phyloP scores from a whole-genome alignment of 202 grass and related monocot species.

The Setaria viridis region DNA sequence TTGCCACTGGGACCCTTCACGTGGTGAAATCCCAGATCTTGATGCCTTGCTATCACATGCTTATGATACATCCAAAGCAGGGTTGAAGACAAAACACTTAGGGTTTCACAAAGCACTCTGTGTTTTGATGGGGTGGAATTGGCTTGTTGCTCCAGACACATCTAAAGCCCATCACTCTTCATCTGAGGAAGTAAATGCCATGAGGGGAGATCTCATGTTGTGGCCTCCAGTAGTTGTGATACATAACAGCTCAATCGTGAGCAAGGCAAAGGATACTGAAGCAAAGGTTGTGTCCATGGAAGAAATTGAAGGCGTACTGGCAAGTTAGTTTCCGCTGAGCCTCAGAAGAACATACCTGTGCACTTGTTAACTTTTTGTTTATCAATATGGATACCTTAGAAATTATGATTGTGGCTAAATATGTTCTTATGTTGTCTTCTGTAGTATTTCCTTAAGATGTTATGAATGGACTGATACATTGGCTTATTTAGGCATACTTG shows the following conservation, averaged over 20 bases:
- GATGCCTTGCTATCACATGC: slow-evolving; percentile 71
- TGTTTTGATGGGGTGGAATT: slow-evolving; percentile 94
- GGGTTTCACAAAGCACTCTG: slow-evolving; percentile 93
- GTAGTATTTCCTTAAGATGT: slow-evolving; percentile 34
- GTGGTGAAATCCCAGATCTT: slow-evolving; percentile 57
- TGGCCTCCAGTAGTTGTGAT: slow-evolving; percentile 93
- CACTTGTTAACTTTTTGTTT: slow-evolving; percentile 19
- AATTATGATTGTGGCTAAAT: slow-evolving; percentile 4
- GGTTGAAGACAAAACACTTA: slow-evolving; percentile 80
- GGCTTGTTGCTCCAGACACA: slow-evolving; percentile 75
- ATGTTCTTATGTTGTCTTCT: neutral
- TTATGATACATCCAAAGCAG: slow-evolving; percentile 67
- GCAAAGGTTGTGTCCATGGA: slow-evolving; percentile 55
- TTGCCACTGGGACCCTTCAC: too few relatives aligned
- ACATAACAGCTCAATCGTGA: slow-evolving; percentile 61
- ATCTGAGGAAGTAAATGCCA: slow-evolving; percentile 64
- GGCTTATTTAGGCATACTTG: neutral
- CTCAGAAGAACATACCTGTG: slow-evolving; percentile 24
- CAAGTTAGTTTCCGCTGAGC: slow-evolving; percentile 60
- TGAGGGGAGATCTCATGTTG: slow-evolving; percentile 80
- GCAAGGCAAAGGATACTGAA: slow-evolving; percentile 37
- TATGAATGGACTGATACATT: neutral
- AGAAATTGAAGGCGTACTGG: slow-evolving; percentile 69
- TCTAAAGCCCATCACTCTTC: slow-evolving; percentile 65
- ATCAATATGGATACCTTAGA: neutral